Evolutionary conservation across 495 filamentous ascomycete species (phyloP), one percentile per base, ranked within the genome.

Genomic region (Aspergillus asperescens): DNA sequence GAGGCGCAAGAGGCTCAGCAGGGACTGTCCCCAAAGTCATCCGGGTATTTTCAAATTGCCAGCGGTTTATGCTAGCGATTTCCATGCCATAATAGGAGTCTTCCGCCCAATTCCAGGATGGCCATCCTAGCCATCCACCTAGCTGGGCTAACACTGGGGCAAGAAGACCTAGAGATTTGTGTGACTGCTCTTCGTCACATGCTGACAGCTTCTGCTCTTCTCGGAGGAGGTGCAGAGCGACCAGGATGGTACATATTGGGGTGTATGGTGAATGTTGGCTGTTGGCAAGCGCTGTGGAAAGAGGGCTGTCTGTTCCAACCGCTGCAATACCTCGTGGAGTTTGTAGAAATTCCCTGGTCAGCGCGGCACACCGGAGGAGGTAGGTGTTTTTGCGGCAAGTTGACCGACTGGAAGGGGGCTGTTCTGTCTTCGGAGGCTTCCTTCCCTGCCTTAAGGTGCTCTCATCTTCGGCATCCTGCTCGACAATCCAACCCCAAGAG

Each of bases 131-230:
- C 90, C 90, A 97, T 49, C 76, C 73, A 5, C 85, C 81, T 50
- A 98, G 70, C 59, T 95, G 92, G 22, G 86, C 84, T 13, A 98
- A 70, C 2, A 96, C 59, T 4, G 84, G 80, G 28, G 80, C 79
- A 38, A 96, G 67, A 50, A 81, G 77, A 39, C 75, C 67, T 24
- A 71, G 58, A 25, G 79, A 70, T 38, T 72, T 68, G 32, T 74
- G 74, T 7, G 77, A 74, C 44, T 76, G 71, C 52, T 86, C 78
- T 0, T 75, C 72, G 19, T 80, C 73, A 16, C 82, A 76, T 23
- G 82, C 81, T 41, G 88, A 83, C 5, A 98, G 81, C 62, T 94
- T 96, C 55, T 87, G 80, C 59, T 98, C 93, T 63, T 98, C 92
- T 2, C 86, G 76, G 4, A 95, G 65, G 6, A 97, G 77, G 65